Conservation (phyloP, 306 rosid genomes). For the Leucaena leucocephala region DNA sequence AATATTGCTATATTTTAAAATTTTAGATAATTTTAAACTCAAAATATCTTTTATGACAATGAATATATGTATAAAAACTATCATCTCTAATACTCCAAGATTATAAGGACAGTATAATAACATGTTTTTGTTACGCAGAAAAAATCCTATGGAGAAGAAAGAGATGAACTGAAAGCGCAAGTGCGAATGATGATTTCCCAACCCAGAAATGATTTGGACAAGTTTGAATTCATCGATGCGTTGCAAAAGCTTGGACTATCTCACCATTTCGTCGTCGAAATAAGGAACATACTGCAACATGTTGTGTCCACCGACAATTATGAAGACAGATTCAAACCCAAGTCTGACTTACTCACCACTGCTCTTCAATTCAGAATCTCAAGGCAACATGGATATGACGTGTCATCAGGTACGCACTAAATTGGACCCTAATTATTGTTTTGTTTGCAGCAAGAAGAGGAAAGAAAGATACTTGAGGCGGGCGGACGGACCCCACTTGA, state of each 20-base stretch:
- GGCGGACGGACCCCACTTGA: too few species aligned
- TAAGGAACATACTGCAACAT: neutral
- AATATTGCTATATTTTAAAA: too few species aligned
- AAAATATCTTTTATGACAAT: too few species aligned
- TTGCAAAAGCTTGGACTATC: neutral
- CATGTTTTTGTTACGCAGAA: neutral
- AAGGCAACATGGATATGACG: neutral
- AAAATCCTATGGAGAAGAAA: neutral
- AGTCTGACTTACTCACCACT: neutral
- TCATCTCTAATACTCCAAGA: neutral
- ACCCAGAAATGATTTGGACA: neutral
- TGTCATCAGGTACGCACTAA: neutral
- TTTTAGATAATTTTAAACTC: too few species aligned
- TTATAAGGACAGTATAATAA: neutral
- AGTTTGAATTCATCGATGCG: neutral
- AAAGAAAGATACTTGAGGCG: too few species aligned
- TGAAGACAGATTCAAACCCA: neutral
- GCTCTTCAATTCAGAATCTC: neutral
- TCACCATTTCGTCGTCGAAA: neutral
- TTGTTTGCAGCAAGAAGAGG: too few species aligned
- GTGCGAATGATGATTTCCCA: neutral
- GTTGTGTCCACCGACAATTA: neutral
- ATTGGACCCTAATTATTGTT: neutral
- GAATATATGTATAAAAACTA: too few species aligned
- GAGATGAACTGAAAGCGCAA: neutral